Base-by-base conservation (phyloP, 495 filamentous ascomycete species). In the Podospora pseudopauciseta region DNA sequence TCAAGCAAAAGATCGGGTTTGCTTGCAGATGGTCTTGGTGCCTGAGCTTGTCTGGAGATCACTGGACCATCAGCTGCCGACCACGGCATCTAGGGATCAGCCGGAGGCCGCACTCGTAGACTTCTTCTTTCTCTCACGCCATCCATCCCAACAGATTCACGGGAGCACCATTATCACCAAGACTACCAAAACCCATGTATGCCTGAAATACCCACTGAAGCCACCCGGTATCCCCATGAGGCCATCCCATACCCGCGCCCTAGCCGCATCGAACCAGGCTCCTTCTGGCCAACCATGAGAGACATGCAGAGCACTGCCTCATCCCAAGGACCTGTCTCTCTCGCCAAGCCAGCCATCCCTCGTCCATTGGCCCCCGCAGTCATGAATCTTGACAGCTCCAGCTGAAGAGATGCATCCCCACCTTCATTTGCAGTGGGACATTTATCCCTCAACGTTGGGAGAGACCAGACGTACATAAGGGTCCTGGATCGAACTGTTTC, bases 361-460 rank as follows among this genome's bases (percentile, higher is more conserved):
- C 53, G 32, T 57, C 67, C 58, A 73, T 73, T 73, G 71, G 66
- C 62, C 69, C 60, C 60, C 58, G 57, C 34, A 27, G 49, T 67
- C 56, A 70, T 65, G 18, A 30, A 53, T 64, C 66, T 63, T 58
- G 58, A 65, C 68, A 65, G 57, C 57, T 20, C 70, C 68, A 76
- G 72, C 72, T 76, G 72, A 74, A 62, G 27, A 26, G 23, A 62
- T 62, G 63, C 62, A 54, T 27, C 61, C 59, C 66, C 55, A 9
- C 56, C 23, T 30, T 18, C n/a, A 58, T 26, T 58, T 58, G 55
- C 55, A 58, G 6, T 49, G 9, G 39, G 39, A 49, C 34, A 64
- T 67, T 66, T 71, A 68, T 71, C 73, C 67, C 71, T 71, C 69
- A 73, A 19, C 19, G 39, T 49, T 49, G 39, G 39, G 39, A 16